Conservation (phyloP, 23 red algal genomes). For the Agarophyton chilense region DNA sequence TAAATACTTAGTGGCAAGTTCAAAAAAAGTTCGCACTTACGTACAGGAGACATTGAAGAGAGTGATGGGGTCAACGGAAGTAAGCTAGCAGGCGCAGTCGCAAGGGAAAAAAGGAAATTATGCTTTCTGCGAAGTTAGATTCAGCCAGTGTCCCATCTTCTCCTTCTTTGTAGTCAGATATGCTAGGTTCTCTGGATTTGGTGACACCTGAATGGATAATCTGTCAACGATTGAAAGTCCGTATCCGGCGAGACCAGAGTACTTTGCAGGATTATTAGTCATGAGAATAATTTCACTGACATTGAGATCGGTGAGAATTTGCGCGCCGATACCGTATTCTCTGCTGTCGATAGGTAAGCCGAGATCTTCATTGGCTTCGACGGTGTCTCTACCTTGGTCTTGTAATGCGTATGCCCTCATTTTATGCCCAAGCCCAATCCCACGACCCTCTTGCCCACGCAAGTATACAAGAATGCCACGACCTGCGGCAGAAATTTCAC, state of each 20-base stretch:
- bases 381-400: conserved; percentile 93
- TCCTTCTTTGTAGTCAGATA: conserved; percentile 92
- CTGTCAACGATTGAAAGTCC: conserved; percentile 88
- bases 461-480: conserved; percentile 93
- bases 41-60: neutral
- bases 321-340: conserved; percentile 99
- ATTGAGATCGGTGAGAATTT: conserved; percentile 95
- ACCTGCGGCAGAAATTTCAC: conserved; percentile 73
- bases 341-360: conserved; percentile 94
- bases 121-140: conserved; percentile 2
- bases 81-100: neutral
- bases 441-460: conserved; percentile 96
- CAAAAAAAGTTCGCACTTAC: neutral
- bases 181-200: conserved; percentile 83
- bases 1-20: neutral
- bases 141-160: conserved; percentile 94
- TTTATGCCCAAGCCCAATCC: conserved; percentile 96
- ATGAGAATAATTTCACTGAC: conserved; percentile 89
- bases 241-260: conserved; percentile 91
- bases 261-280: conserved; percentile 99
- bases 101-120: neutral
- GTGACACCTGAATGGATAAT: conserved; percentile 69
- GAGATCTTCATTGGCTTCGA: conserved; percentile 94
- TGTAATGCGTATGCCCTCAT: conserved; percentile 96
- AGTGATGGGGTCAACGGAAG: neutral